A percentile compares a stretch with the other conserved stretches of the same genome.
phyloP scores from a whole-genome alignment of 768 basidiomycete species.

The Leccinum subtestaceum region DNA sequence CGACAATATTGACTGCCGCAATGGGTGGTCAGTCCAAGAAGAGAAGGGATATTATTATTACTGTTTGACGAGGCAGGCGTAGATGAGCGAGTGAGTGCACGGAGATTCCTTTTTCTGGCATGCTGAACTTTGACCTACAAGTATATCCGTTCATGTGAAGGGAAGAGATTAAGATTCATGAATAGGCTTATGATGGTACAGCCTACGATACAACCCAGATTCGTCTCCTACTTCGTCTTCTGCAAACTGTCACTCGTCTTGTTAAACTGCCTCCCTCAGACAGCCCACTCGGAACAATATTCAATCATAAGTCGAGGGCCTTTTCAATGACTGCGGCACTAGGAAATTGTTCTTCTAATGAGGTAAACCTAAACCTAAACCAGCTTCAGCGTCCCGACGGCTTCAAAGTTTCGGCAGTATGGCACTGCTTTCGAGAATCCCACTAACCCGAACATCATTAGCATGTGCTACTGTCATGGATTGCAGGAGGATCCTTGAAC shows the following conservation, averaged over 20 bases:
- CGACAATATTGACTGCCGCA: neutral
- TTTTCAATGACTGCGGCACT: too few relatives aligned
- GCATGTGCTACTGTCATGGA: neutral
- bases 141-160: neutral
- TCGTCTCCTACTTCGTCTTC: too few relatives aligned
- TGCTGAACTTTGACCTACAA: neutral
- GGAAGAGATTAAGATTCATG: too few relatives aligned
- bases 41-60: neutral
- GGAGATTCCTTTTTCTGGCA: neutral
- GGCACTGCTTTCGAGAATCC: neutral
- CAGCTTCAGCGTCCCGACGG: neutral
- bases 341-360: too few relatives aligned
- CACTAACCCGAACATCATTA: neutral
- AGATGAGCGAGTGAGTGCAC: neutral
- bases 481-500: too few relatives aligned
- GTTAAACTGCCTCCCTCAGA: too few relatives aligned
- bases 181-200: neutral
- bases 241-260: too few relatives aligned
- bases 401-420: neutral
- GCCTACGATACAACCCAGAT: too few relatives aligned
- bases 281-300: too few relatives aligned
- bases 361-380: too few relatives aligned
- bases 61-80: neutral
- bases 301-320: too few relatives aligned
- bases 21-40: neutral